A percentile compares a stretch with the other conserved stretches of the same genome.
Conservation (phyloP, 2,329 filamentous ascomycete genomes). For the Peltaster fructicola region DNA sequence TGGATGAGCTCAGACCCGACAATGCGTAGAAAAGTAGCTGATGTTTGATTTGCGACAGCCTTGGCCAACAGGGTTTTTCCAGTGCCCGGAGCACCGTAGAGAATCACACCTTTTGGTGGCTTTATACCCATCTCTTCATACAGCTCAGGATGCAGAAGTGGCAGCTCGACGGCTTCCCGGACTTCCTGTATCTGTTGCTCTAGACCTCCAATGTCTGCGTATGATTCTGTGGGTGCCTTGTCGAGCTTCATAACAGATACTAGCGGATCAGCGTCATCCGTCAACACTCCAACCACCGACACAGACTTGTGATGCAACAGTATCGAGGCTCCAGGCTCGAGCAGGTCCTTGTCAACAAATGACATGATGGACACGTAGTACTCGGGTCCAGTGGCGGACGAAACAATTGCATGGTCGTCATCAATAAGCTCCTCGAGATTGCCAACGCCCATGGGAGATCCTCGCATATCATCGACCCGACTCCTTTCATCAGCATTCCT, state of each 20-base stretch:
- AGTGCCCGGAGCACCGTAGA: slow-evolving; percentile 92
- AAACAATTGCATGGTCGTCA: slow-evolving; percentile 96
- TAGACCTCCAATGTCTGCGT: slow-evolving; percentile 93
- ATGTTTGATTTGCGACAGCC: slow-evolving; percentile 97
- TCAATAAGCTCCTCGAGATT: slow-evolving; percentile 98
- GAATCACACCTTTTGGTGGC: slow-evolving; percentile 95
- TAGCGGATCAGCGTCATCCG: slow-evolving; percentile 84
- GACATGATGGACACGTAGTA: slow-evolving; percentile 99
- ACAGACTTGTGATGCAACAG: slow-evolving; percentile 94
- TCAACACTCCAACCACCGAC: slow-evolving; percentile 91
- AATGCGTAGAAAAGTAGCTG: slow-evolving; percentile 91
- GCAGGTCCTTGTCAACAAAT: slow-evolving; percentile 95
- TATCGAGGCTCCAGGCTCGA: slow-evolving; percentile 91
- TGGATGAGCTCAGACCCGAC: slow-evolving; percentile 95
- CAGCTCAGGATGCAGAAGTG: slow-evolving; percentile 82
- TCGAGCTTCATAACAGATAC: slow-evolving; percentile 99
- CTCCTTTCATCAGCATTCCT: slow-evolving; percentile 86
- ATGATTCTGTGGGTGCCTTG: slow-evolving; percentile 94
- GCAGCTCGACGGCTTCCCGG: slow-evolving; percentile 87
- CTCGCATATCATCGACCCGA: slow-evolving; percentile 94
- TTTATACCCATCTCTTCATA: slow-evolving; percentile 99
- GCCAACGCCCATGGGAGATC: slow-evolving; percentile 95
- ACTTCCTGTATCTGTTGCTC: slow-evolving; percentile 96
- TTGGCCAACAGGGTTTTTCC: slow-evolving; percentile 94
- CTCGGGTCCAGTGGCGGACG: slow-evolving; percentile 88